phyloP scores from a whole-genome alignment of 495 filamentous ascomycete genomes.

The Tuber umbilicatum region DNA sequence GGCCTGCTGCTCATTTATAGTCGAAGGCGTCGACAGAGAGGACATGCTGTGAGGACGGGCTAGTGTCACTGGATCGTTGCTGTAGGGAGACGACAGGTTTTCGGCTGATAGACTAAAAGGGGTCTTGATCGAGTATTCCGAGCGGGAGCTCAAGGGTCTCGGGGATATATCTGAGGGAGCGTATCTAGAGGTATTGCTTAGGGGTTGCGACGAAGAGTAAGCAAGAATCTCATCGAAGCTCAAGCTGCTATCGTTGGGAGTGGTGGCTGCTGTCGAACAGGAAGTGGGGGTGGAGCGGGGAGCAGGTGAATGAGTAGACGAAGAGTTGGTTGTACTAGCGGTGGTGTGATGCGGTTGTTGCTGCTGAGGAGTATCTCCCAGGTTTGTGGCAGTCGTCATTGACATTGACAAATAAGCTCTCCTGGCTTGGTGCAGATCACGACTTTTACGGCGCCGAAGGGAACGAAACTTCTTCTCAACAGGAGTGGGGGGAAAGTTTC shows the following conservation, averaged over 20 bases:
- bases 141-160: slow-evolving; percentile 28
- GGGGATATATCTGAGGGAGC: slow-evolving; percentile 25
- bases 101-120: slow-evolving; percentile 34
- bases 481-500: slow-evolving; percentile 17
- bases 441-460: slow-evolving; percentile 35
- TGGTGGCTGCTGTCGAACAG: background rate
- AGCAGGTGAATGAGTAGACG: background rate
- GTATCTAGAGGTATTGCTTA: slow-evolving; percentile 22
- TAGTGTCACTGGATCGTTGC: slow-evolving; percentile 26
- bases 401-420: slow-evolving; percentile 33
- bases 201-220: slow-evolving; percentile 24
- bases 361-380: slow-evolving; percentile 20
- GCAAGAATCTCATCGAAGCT: slow-evolving; percentile 25
- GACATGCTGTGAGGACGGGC: slow-evolving; percentile 40
- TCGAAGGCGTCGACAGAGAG: slow-evolving; percentile 21
- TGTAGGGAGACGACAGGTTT: slow-evolving; percentile 18
- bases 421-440: slow-evolving; percentile 29
- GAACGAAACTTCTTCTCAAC: slow-evolving; percentile 29
- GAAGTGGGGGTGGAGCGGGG: background rate
- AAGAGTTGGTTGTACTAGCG: background rate
- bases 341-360: slow-evolving; percentile 15
- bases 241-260: slow-evolving; percentile 2
- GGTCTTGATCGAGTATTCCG: slow-evolving; percentile 19
- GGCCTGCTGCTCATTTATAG: slow-evolving; percentile 13
- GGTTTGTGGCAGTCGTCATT: slow-evolving; percentile 16